Conservation (phyloP, 2,329 filamentous ascomycete genomes). For the Exophiala sideris region DNA sequence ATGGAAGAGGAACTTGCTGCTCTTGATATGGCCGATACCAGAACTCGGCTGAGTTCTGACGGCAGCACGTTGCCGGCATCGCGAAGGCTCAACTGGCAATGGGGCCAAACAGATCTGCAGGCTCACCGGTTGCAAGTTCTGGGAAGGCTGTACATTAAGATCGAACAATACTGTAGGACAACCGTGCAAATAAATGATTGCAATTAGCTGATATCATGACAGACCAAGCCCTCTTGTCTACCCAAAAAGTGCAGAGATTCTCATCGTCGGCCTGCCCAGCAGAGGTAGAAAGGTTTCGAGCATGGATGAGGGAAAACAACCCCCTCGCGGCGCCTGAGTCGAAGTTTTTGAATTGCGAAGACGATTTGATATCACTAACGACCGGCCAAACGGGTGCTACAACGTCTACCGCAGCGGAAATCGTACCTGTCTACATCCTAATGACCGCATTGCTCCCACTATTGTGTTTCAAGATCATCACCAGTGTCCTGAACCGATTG, state of each 20-base stretch:
- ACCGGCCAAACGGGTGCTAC: background rate
- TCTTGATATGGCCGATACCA: constrained; percentile 54
- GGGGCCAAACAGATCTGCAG: constrained; percentile 53
- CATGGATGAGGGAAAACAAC: constrained; percentile 51
- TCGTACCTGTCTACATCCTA: constrained; percentile 18
- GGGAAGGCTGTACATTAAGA: constrained; percentile 54
- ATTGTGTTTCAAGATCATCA: constrained; percentile 25
- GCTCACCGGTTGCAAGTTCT: constrained; percentile 54
- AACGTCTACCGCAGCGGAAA: constrained; percentile 1
- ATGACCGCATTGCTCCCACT: constrained; percentile 23
- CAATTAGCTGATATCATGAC: constrained; percentile 4
- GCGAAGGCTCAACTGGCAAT: constrained; percentile 42
- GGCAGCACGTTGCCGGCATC: constrained; percentile 38
- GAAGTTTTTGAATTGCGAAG: constrained; percentile 50
- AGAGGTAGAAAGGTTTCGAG: constrained; percentile 44
- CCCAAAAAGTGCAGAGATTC: constrained; percentile 19
- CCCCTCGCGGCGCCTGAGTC: constrained; percentile 52
- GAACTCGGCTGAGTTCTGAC: constrained; percentile 33
- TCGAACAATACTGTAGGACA: constrained; percentile 59
- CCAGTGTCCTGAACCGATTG: constrained; percentile 23
- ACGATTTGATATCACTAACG: constrained; percentile 39
- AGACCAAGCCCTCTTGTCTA: constrained; percentile 31
- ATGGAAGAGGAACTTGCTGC: constrained; percentile 73
- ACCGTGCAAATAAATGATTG: background rate
- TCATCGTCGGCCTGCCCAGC: constrained; percentile 11